A percentile compares a stretch with the other conserved stretches of the same genome.
Evolutionary conservation across 305 asterid genomes (phyloP).

Genomic region (Fraxinus ornus): DNA sequence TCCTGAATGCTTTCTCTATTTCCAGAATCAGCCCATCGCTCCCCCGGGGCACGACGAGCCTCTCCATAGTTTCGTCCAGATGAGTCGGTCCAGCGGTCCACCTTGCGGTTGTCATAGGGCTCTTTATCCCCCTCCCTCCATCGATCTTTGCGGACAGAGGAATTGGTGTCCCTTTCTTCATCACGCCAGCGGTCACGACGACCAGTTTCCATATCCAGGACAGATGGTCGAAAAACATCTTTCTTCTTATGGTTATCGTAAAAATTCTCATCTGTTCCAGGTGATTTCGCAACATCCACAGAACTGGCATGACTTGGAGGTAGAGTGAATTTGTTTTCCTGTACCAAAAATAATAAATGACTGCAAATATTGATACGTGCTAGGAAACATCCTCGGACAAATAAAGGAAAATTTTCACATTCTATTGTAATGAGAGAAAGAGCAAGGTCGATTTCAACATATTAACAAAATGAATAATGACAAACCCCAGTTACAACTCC

Average conservation of each 20-base stretch:
- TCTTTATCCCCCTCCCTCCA: conserved; percentile 93
- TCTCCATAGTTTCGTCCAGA: conserved; percentile 71
- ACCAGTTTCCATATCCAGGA: conserved; percentile 66
- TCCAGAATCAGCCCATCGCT: conserved; percentile 69
- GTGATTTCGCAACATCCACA: conserved; percentile 43
- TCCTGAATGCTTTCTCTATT: conserved; percentile 61
- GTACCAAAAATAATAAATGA: conserved; percentile 21
- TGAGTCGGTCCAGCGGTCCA: conserved; percentile 70
- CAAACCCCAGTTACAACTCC: conserved; percentile 62
- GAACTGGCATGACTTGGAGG: conserved; percentile 40
- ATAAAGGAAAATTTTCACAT: not conserved
- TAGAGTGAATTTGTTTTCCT: conserved; percentile 55
- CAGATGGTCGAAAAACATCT: conserved; percentile 89
- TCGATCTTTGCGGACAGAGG: conserved; percentile 60
- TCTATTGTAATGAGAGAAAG: not conserved
- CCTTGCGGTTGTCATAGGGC: conserved; percentile 48
- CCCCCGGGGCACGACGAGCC: conserved; percentile 63
- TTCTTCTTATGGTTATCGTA: conserved; percentile 59
- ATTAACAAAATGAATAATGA: conserved; percentile 12
- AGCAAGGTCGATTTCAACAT: conserved; percentile 8
- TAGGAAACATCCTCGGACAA: not conserved
- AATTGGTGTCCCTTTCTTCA: conserved; percentile 88
- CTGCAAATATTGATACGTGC: not conserved
- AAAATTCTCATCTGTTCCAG: conserved; percentile 50
- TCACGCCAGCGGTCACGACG: conserved; percentile 90